These are phyloP conservation scores for Hibiscus trionum DNA, from an alignment of 345 rosid species.

Conservation along the genomic window DNA sequence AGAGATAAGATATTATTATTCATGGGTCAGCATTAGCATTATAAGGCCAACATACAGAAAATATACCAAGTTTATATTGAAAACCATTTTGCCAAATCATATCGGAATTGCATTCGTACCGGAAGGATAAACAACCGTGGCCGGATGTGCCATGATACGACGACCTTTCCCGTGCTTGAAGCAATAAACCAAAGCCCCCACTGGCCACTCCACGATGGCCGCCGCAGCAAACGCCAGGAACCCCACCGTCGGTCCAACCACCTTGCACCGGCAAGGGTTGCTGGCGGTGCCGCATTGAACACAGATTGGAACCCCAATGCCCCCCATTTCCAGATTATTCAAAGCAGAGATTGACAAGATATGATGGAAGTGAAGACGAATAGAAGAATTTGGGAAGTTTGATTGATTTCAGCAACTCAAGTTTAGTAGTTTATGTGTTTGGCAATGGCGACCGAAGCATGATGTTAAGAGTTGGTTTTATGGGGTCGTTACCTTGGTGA, in stretches of 20 bases:
- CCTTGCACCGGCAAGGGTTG: constrained; percentile 86
- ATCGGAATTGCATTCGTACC: constrained; percentile 58
- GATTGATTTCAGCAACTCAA: background rate
- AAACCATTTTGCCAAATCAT: constrained; percentile 10
- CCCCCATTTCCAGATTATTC: background rate
- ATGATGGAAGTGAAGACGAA: background rate
- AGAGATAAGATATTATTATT: too few species aligned
- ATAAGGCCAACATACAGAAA: background rate
- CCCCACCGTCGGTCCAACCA: constrained; percentile 75
- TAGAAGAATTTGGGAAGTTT: background rate
- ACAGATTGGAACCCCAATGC: constrained; percentile 45
- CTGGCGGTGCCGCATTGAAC: constrained; percentile 59
- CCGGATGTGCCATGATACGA: constrained; percentile 81
- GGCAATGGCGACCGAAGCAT: background rate
- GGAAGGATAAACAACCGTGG: constrained; percentile 59
- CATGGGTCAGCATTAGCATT: background rate
- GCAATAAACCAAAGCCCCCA: constrained; percentile 72
- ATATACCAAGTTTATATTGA: background rate
- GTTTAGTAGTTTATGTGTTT: background rate
- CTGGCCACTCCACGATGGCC: constrained; percentile 77
- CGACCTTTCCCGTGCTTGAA: constrained; percentile 66
- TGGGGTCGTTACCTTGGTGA: background rate
- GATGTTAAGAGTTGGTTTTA: background rate
- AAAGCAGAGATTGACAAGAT: background rate
- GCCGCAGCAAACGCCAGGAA: constrained; percentile 67